Evolutionary conservation across 257 asterid species (phyloP).

Genomic region (Gentiana dahurica): DNA sequence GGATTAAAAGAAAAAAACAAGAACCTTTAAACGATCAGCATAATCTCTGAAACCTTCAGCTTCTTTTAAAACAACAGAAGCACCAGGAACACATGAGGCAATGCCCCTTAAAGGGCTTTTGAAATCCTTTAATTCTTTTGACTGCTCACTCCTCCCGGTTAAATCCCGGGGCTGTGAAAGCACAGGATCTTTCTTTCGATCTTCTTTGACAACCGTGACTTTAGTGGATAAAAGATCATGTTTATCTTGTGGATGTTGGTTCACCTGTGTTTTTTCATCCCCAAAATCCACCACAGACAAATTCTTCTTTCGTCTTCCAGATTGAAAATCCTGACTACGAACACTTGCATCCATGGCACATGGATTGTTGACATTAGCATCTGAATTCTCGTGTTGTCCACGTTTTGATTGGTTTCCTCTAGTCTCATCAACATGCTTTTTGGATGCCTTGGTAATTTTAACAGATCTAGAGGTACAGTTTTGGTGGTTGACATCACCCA

Average conservation of each 20-base stretch:
- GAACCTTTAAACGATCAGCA: slow-evolving; percentile 78
- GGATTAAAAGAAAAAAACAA: not conserved
- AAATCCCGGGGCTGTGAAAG: slow-evolving; percentile 25
- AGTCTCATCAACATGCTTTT: slow-evolving; percentile 21
- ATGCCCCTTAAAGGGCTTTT: slow-evolving; percentile 27
- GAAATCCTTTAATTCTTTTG: slow-evolving; percentile 29
- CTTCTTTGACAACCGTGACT: slow-evolving; percentile 28
- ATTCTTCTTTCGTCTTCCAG: slow-evolving; percentile 17
- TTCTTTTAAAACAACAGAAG: slow-evolving; percentile 43
- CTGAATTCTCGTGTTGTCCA: slow-evolving; percentile 21
- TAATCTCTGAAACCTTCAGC: slow-evolving; percentile 64
- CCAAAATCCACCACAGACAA: slow-evolving; percentile 22
- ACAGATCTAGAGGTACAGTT: slow-evolving; percentile 15
- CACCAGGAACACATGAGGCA: slow-evolving; percentile 19
- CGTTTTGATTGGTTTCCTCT: slow-evolving; percentile 24
- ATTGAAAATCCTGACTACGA: slow-evolving; percentile 20
- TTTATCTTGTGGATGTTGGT: slow-evolving; percentile 30
- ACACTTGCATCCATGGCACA: slow-evolving; percentile 16
- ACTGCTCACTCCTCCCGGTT: slow-evolving; percentile 27
- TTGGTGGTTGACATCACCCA: slow-evolving; percentile 15
- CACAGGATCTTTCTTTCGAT: slow-evolving; percentile 27
- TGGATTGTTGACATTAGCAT: slow-evolving; percentile 15
- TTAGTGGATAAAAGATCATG: slow-evolving; percentile 20
- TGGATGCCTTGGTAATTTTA: slow-evolving; percentile 21
- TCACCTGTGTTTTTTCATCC: slow-evolving; percentile 31